These are phyloP conservation scores for Raffaelea arxii DNA, from an alignment of 2,329 filamentous ascomycete species.

Conservation along the genomic window DNA sequence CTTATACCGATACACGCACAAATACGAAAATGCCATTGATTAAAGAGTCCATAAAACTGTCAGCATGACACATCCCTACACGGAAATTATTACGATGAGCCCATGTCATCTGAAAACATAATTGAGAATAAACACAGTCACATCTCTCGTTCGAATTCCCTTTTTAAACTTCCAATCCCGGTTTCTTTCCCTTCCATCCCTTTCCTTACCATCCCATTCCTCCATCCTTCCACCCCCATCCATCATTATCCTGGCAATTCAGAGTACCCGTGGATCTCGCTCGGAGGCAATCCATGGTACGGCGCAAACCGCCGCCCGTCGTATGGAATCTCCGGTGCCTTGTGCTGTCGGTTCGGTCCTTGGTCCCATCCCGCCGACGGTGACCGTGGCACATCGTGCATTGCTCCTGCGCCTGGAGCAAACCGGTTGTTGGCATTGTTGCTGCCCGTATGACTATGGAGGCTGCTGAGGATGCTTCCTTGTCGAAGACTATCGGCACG, in stretches of 20 bases:
- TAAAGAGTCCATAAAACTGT: no score
- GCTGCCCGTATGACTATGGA: background rate
- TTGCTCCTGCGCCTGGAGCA: constrained; percentile 8
- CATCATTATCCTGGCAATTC: constrained; percentile 14
- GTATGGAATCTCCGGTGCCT: constrained; percentile 11
- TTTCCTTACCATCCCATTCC: background rate
- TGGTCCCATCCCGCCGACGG: constrained; percentile 3
- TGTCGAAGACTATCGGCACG: constrained; percentile 2
- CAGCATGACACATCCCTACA: no score
- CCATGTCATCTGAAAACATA: no score
- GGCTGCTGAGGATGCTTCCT: constrained; percentile 1
- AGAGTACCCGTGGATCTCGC: constrained; percentile 7
- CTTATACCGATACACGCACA: no score
- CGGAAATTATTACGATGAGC: no score
- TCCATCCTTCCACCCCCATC: no score
- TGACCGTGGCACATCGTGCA: constrained; percentile 10
- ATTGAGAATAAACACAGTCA: no score
- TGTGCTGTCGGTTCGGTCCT: background rate
- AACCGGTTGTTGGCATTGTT: constrained; percentile 2
- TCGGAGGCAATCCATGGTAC: constrained; percentile 7
- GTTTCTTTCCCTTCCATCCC: background rate
- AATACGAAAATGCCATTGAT: no score
- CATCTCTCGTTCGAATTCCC: no score
- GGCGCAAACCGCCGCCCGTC: constrained; percentile 12
- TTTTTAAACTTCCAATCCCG: background rate